Conservation (phyloP, 805 yeast species). For the Hanseniaspora lachancei region DNA sequence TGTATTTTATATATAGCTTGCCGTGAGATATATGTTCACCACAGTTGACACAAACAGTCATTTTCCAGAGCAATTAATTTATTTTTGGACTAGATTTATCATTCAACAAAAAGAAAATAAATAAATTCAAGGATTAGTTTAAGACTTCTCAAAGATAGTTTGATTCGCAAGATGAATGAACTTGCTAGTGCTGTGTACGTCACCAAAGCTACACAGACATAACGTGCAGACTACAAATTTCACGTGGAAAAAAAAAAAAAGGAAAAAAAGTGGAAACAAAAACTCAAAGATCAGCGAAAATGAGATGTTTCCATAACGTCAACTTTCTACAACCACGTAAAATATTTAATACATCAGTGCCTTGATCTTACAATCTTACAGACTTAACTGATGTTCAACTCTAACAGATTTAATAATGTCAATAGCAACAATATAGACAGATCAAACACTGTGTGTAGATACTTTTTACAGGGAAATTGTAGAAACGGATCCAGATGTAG, state of each 20-base stretch:
- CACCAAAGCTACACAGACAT: too few relatives aligned
- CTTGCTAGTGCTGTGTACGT: too few relatives aligned
- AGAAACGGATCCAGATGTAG: constrained; percentile 33
- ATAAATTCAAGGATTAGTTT: not conserved
- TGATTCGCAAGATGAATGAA: too few relatives aligned
- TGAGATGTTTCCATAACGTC: too few relatives aligned
- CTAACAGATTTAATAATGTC: constrained; percentile 12
- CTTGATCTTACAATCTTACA: too few relatives aligned
- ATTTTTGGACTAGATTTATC: not conserved
- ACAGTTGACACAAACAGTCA: constrained; percentile 69
- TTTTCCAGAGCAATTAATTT: not conserved
- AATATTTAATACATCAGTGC: too few relatives aligned
- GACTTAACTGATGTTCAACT: not conserved
- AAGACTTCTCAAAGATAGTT: too few relatives aligned
- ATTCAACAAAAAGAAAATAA: not conserved
- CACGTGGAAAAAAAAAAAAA: not conserved
- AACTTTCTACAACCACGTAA: not conserved
- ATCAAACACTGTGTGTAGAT: constrained; percentile 31
- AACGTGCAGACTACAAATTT: not conserved
- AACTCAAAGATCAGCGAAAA: not conserved
- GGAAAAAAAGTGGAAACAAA: not conserved
- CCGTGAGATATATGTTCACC: constrained; percentile 38
- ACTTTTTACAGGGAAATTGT: constrained; percentile 33
- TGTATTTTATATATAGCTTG: constrained; percentile 56
- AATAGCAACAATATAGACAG: constrained; percentile 13